Evolutionary conservation across 2,329 filamentous ascomycete genomes (phyloP), one percentile per base, ranked within the genome.

Genomic region (Aspergillus pseudoterreus): DNA sequence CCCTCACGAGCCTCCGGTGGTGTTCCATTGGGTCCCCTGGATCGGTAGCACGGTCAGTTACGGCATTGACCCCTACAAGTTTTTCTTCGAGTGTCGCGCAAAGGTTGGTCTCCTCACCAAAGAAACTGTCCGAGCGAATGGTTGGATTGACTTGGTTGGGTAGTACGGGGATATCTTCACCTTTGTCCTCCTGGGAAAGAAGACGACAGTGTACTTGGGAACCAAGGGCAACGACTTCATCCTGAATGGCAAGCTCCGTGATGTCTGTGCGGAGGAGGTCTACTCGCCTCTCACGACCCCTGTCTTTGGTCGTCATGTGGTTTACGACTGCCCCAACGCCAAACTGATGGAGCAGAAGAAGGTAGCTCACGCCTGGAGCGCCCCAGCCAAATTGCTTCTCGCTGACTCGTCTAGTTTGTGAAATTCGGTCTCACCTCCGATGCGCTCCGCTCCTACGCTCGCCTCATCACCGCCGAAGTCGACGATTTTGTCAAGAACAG

Each of bases 281-380:
- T 95, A 95, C 74, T 86, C 83, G 50, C 86, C 88, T 50, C 79
- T 96, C 51, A 83, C 79, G 21, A 84, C 81, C 5, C 82, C 82
- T 42, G 82, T 85, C 3, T 95, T 95, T 67, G 90, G 90, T 60
- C 85, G 83, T 63, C 86, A 92, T 74, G 90, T 95, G 22, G 88
- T 95, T 49, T 95, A 95, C 68, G 90, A 95, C 70, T 94, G 90
- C 74, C 89, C 90, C 39, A 95, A 95, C 69, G 80, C 89, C 52
- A 95, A 95, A 75, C 82, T 95, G 66, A 95, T 95, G 90, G 90
- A 95, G 76, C 90, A 95, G 78, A 95, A 95, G 79, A 94, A 92
- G 83, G 88, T 91, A 70, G 56, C 73, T 50, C 43, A 42, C 15
- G n/a, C 41, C 15, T 8, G 21, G 42, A 30, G 15, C 9, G 15